Evolutionary conservation across 1,139 yeast genomes (phyloP), one percentile per base, ranked within the genome.

Genomic region (Taphrina betulina): DNA sequence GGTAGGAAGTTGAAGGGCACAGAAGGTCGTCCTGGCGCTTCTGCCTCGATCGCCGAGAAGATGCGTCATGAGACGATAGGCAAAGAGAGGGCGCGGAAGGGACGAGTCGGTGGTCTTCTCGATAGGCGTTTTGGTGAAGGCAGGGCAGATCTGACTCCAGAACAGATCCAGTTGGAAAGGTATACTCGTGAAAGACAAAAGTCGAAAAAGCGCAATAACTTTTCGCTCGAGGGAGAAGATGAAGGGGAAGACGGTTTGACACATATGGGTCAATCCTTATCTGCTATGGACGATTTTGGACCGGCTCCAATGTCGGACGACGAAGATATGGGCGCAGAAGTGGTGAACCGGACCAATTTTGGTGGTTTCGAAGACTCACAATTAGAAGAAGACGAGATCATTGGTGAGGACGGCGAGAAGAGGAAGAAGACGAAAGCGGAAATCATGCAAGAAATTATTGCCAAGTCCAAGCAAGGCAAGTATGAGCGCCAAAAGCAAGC

Each of bases 41-140:
- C 85, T 24, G 86, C 86, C 63, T 90, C 88, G 62, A 73, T 78
- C 12, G 90, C 88, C 45, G 95, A 89, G 67, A 83, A 85, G 53
- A 78, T 53, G 48, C 78, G 96, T 72, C 75, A 74, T 64, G 72
- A 74, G 57, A 87, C 87, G 5, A 85, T 82, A 67, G 85, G 84
- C 48, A 78, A 79, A 31, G 83, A 79, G 63, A 78, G 78, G 68
- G 70, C 76, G 14, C 71, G 75, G 57, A 79, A 81, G 63, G 86
- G 87, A 62, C 84, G 79, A 67, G 81, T 78, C 28, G 96, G 97
- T 52, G 89, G 88, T 2, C 66, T 94, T 17, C 69, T 81, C 3
- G 98, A 94, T 73, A 78, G 88, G 64, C 81, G 98, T 71, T 92
- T 94, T 69, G 99, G 98, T 68, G 98, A 92, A 67, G 79, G 80